Percentiles rank a stretch among this genome's conserved stretches.
Conservation (phyloP, 192 early-diverging fungal species). For the Linnemannia elongata region DNA sequence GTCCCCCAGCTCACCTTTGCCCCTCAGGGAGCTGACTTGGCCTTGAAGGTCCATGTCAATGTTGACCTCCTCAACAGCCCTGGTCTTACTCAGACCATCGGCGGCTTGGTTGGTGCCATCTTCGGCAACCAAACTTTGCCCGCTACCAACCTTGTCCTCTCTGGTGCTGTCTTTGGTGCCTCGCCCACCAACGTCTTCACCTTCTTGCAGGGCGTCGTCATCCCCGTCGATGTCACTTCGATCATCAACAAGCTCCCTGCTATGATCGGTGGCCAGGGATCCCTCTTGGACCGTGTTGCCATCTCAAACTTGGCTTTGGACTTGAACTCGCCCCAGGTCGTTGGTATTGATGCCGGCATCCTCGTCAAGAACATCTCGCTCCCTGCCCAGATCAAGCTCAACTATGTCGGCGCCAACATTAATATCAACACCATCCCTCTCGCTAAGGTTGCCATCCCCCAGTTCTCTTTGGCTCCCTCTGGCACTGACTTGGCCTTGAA, state of each 20-base stretch:
- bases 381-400: slow-evolving; percentile 47
- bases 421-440: slow-evolving; percentile 29
- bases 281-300: slow-evolving; percentile 29
- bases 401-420: slow-evolving; percentile 44
- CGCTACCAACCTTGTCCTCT: slow-evolving; percentile 25
- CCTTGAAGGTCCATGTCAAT: slow-evolving; percentile 19
- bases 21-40: slow-evolving; percentile 23
- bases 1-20: slow-evolving; percentile 34
- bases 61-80: slow-evolving; percentile 25
- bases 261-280: slow-evolving; percentile 13
- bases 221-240: slow-evolving; percentile 37
- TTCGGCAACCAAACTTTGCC: slow-evolving; percentile 26
- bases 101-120: slow-evolving; percentile 18
- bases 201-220: slow-evolving; percentile 40
- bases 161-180: slow-evolving; percentile 33
- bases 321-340: slow-evolving; percentile 44
- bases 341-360: slow-evolving; percentile 41
- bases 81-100: slow-evolving; percentile 25
- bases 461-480: slow-evolving; percentile 42
- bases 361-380: slow-evolving; percentile 40
- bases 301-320: slow-evolving; percentile 41
- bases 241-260: slow-evolving; percentile 23
- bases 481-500: slow-evolving; percentile 33
- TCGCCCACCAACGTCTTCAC: slow-evolving; percentile 43
- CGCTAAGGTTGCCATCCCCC: slow-evolving; percentile 33